Conservation (phyloP, 2,329 filamentous ascomycete species). For the Fonsecaea multimorphosa region DNA sequence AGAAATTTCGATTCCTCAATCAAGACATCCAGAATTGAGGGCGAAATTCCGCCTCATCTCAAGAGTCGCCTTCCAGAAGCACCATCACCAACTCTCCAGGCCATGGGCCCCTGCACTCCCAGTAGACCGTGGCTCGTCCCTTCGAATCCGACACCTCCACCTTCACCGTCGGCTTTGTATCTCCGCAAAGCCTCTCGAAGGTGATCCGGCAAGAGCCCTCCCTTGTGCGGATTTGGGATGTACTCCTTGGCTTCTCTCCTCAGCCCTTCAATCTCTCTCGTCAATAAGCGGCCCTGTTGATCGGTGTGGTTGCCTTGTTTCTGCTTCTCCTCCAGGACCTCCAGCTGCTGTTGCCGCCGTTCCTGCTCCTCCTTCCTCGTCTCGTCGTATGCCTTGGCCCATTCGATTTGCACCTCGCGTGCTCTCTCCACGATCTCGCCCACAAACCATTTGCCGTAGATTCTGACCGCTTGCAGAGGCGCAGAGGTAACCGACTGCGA, state of each 20-base stretch:
- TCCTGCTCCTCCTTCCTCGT: conserved; percentile 61
- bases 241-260: conserved; percentile 45
- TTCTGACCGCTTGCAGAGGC: conserved; percentile 68
- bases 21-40: not conserved
- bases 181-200: conserved; percentile 57
- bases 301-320: conserved; percentile 42
- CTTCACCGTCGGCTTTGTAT: conserved; percentile 57
- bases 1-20: not conserved
- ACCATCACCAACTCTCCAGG: conserved; percentile 47
- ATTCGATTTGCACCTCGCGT: conserved; percentile 64
- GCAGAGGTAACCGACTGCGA: conserved; percentile 69
- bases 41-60: conserved; percentile 41
- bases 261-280: conserved; percentile 36
- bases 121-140: conserved; percentile 55
- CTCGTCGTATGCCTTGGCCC: conserved; percentile 58
- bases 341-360: conserved; percentile 62
- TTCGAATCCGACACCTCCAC: conserved; percentile 55
- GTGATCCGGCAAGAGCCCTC: conserved; percentile 56
- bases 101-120: conserved; percentile 51
- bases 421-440: conserved; percentile 70
- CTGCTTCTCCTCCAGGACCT: conserved; percentile 46
- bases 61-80: conserved; percentile 52
- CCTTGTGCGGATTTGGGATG: conserved; percentile 52
- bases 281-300: conserved; percentile 33
- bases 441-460: conserved; percentile 70